phyloP scores from a whole-genome alignment of 208 protist genomes.

The Leishmania mexicana region DNA sequence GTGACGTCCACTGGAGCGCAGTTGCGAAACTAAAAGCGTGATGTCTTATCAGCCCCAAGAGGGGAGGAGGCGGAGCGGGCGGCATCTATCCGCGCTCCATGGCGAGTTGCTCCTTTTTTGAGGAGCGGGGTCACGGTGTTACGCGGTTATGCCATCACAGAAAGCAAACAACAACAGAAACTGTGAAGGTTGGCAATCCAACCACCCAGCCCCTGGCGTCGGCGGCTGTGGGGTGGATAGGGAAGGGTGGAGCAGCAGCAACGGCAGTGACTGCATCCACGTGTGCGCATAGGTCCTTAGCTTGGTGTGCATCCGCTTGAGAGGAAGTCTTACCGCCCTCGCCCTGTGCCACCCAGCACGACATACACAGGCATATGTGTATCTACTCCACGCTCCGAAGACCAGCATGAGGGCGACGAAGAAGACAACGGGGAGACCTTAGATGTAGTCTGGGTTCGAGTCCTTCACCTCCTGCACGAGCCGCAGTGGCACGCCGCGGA shows the following conservation, averaged over 20 bases:
- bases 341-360: background rate
- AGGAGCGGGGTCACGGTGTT: background rate
- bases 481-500: conserved; percentile 87
- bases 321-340: background rate
- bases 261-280: background rate
- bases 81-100: background rate
- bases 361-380: too few species aligned
- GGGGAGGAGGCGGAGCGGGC: background rate
- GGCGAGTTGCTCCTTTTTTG: background rate
- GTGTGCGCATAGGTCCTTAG: background rate
- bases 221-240: background rate
- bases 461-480: conserved; percentile 91
- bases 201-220: background rate
- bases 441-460: conserved; percentile 91
- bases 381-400: background rate
- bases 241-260: background rate
- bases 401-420: background rate
- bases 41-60: background rate
- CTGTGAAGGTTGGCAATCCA: background rate
- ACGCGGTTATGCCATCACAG: background rate
- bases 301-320: background rate
- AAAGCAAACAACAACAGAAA: conserved; percentile 20
- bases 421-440: conserved; percentile 3
- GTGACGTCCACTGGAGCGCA: too few species aligned
- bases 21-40: background rate